A percentile compares a stretch with the other conserved stretches of the same genome.
phyloP scores from a whole-genome alignment of 2,329 filamentous ascomycete genomes.

The Acrodontium crateriforme region DNA sequence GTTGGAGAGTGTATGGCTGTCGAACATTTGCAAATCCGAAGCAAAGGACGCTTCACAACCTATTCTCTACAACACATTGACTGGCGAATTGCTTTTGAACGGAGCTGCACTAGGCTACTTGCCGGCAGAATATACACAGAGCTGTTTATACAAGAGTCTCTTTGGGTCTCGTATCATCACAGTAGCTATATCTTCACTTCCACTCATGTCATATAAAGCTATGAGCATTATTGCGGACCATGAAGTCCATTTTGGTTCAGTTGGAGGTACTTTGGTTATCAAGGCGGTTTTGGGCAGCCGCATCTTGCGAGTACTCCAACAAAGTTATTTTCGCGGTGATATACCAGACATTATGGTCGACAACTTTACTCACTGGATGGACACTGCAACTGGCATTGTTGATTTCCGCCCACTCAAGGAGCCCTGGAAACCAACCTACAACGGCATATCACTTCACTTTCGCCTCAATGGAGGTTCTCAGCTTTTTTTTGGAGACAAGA shows the following conservation, averaged over 20 bases:
- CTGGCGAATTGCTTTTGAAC: conserved; percentile 37
- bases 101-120: conserved; percentile 38
- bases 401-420: conserved; percentile 33
- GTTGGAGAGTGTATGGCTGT: not conserved
- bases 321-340: conserved; percentile 5
- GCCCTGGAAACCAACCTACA: conserved; percentile 9
- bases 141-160: conserved; percentile 32
- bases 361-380: conserved; percentile 47
- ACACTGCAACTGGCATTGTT: conserved; percentile 32
- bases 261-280: no score
- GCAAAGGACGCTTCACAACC: conserved; percentile 19
- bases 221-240: conserved; percentile 21
- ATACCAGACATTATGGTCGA: conserved; percentile 24
- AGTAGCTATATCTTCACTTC: conserved; percentile 38
- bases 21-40: conserved; percentile 15
- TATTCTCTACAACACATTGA: conserved; percentile 32
- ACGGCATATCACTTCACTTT: no score
- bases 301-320: not conserved
- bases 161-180: conserved; percentile 42
- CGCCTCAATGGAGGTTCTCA: no score
- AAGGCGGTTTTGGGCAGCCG: no score
- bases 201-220: conserved; percentile 40
- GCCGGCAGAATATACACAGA: conserved; percentile 36
- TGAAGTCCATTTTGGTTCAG: no score
- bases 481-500: conserved; percentile 34